Evolutionary conservation across 805 yeast genomes (phyloP), one percentile per base, ranked within the genome.

Genomic region (Saccharomycopsis fodiens): DNA sequence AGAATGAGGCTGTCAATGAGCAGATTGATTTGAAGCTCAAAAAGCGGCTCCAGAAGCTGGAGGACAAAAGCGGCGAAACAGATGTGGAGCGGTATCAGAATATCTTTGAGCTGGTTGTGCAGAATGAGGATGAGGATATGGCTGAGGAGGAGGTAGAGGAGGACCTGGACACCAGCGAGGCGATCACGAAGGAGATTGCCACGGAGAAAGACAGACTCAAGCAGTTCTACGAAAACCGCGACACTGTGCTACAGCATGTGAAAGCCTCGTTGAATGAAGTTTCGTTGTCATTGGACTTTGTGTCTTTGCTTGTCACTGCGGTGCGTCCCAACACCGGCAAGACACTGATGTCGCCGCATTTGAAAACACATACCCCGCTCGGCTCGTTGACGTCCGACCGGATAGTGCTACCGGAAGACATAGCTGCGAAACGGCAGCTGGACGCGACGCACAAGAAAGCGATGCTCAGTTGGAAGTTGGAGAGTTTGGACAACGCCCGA

Each of bases 321-420:
- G 77, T 78, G 8, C 73, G 93, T 51, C 96, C 96, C 1, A 85
- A 86, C 16, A 83, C 91, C 1, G 95, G 94, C 2, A 74, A 83
- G 29, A 71, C 88, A 2, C 86, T 97, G 1, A 85, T 91, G 78
- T 87, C 96, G 1, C 87, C 94, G 0, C 88, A 78, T 59, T 65
- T 88, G 51, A 76, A 79, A 54, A 82, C 83, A 55, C 76, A 74
- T 45, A 83, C 82, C 0, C 85, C 93, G 2, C 65, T 82, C 8
- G 94, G 91, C 0, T 80, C 95, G 0, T 66, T 89, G 46, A 78
- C 76, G 43, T 66, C 67, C 35, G 73, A 68, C 45, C 54, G 52
- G n/a, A 55, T 68, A 1, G 58, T 57, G 5, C 38, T 46, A 4
- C 42, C 55, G 3, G 52, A 51, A 7, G 47, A 47, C n/a, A 20